A percentile compares a stretch with the other conserved stretches of the same genome.
Conservation (phyloP, 2,329 filamentous ascomycete genomes). For the Trichoderma arundinaceum region DNA sequence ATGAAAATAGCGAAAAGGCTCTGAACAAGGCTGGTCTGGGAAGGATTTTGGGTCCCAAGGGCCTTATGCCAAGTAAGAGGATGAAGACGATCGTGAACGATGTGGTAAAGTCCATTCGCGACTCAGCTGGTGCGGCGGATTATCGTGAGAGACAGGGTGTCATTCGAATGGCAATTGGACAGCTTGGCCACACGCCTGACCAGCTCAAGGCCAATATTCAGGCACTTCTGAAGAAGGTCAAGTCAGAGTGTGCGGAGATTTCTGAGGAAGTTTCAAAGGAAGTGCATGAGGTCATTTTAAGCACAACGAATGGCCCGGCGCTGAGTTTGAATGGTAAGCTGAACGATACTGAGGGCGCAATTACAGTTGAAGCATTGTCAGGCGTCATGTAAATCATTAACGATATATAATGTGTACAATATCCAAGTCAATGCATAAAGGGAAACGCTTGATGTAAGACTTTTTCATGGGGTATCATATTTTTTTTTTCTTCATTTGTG, state of each 20-base stretch:
- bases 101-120: conserved; percentile 73
- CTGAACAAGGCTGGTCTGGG: conserved; percentile 83
- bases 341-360: conserved; percentile 62
- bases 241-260: conserved; percentile 76
- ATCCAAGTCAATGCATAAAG: conserved; percentile 39
- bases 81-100: conserved; percentile 87
- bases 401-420: conserved; percentile 48
- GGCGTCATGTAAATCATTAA: conserved; percentile 56
- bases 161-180: conserved; percentile 86
- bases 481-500: neutral
- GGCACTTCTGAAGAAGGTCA: conserved; percentile 74
- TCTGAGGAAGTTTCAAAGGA: conserved; percentile 57
- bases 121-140: conserved; percentile 81
- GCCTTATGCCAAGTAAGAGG: conserved; percentile 90
- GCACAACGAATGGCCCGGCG: conserved; percentile 84
- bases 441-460: conserved; percentile 31
- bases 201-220: conserved; percentile 85
- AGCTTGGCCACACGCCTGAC: conserved; percentile 86
- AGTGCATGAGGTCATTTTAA: conserved; percentile 72
- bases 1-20: conserved; percentile 75
- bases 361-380: conserved; percentile 59
- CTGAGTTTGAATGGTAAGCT: conserved; percentile 86
- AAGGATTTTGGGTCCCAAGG: conserved; percentile 82
- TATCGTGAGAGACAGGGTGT: conserved; percentile 88
- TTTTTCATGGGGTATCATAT: conserved; percentile 40